Evolutionary conservation across 805 yeast genomes (phyloP).

Genomic region (Teunomyces cretensis): DNA sequence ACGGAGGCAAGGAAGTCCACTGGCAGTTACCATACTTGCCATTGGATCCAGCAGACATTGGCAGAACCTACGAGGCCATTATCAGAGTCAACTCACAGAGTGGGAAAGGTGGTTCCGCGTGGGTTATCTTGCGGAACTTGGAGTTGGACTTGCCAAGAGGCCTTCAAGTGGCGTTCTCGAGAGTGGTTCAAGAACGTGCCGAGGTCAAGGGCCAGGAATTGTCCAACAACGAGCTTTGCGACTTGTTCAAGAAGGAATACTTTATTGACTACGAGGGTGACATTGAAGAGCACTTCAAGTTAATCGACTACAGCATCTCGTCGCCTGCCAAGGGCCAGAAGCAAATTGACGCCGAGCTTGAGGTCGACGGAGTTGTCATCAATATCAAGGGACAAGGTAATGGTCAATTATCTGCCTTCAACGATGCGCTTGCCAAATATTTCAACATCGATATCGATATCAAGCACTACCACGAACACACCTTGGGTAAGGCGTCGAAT

Average conservation of each 20-base stretch:
- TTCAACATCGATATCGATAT: conserved; percentile 58
- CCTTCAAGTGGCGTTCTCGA: conserved; percentile 73
- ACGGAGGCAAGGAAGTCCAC: conserved; percentile 34
- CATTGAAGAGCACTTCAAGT: conserved; percentile 28
- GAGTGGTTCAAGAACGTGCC: conserved; percentile 66
- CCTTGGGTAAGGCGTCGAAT: conserved; percentile 70
- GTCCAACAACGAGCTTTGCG: conserved; percentile 59
- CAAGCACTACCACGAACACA: conserved; percentile 73
- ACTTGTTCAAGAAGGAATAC: conserved; percentile 63
- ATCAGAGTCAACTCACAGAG: conserved; percentile 85
- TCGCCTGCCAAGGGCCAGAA: conserved; percentile 44
- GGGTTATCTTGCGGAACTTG: conserved; percentile 75
- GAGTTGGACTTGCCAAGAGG: conserved; percentile 82
- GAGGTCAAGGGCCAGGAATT: conserved; percentile 74
- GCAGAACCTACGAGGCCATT: conserved; percentile 89
- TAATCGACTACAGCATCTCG: conserved; percentile 49
- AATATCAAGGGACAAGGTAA: conserved; percentile 65
- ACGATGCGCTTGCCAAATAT: conserved; percentile 54
- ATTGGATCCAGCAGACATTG: conserved; percentile 80
- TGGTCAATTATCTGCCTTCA: conserved; percentile 79
- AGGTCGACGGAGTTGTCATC: conserved; percentile 41
- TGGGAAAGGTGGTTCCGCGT: conserved; percentile 88
- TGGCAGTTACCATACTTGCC: conserved; percentile 86
- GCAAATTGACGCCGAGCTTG: conserved; percentile 48
- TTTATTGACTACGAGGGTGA: conserved; percentile 38